These are phyloP conservation scores for Chara braunii DNA, from an alignment of 139 green algal genomes.

Conservation along the genomic window DNA sequence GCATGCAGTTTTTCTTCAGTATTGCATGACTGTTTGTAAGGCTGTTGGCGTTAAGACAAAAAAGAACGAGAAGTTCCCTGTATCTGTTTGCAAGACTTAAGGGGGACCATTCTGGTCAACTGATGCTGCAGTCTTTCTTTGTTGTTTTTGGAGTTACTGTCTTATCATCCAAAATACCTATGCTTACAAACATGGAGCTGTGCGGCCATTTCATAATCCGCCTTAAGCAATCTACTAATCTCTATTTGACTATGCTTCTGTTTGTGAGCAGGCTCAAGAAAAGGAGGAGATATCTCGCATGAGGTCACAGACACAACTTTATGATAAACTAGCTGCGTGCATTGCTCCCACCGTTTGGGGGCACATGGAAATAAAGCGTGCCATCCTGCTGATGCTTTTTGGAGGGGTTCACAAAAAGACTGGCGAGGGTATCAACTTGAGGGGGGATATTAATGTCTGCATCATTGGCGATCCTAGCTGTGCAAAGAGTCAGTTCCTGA, in stretches of 20 bases:
- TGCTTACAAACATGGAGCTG: background rate
- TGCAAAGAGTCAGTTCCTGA: conserved; percentile 98
- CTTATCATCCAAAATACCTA: background rate
- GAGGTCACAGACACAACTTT: conserved; percentile 2
- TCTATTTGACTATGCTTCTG: background rate
- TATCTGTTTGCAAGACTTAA: too few relatives aligned
- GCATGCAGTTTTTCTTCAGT: too few relatives aligned
- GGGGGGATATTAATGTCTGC: conserved; percentile 97
- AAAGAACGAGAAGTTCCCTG: too few relatives aligned
- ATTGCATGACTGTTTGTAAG: too few relatives aligned
- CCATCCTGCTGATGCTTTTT: conserved; percentile 90
- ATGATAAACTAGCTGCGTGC: conserved; percentile 42
- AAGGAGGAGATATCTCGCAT: conserved; percentile 26
- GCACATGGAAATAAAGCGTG: conserved; percentile 85
- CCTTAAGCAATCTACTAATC: background rate
- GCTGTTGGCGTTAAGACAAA: too few relatives aligned
- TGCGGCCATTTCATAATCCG: background rate
- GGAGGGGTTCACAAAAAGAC: conserved; percentile 87
- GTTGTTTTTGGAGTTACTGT: too few relatives aligned
- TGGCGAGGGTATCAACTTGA: conserved; percentile 48
- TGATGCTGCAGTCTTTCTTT: too few relatives aligned
- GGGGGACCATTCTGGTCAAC: too few relatives aligned
- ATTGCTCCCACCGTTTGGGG: conserved; percentile 94
- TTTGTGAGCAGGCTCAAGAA: conserved; percentile 20
- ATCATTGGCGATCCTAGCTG: conserved; percentile 95